These are phyloP conservation scores for Microbotryomycetes sp. DNA, from an alignment of 1,284 basidiomycete species.

Conservation along the genomic window DNA sequence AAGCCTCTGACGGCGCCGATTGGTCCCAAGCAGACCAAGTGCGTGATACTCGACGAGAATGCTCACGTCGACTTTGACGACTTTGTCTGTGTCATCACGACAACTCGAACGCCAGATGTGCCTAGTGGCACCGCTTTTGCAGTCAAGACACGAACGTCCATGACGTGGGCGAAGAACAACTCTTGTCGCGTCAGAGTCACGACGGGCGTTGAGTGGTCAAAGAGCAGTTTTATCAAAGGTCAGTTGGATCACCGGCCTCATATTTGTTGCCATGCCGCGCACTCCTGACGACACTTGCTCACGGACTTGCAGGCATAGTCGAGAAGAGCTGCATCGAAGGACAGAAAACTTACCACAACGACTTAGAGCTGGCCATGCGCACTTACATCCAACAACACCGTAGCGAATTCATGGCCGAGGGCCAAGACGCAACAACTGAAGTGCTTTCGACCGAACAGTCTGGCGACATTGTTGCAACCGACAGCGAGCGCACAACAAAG, in stretches of 20 bases:
- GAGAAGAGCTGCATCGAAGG: constrained; percentile 90
- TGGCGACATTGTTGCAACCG: background rate
- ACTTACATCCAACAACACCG: constrained; percentile 80
- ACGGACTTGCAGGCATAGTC: constrained; percentile 65
- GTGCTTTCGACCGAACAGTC: constrained; percentile 5
- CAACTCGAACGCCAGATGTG: constrained; percentile 88
- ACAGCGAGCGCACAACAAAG: too few relatives aligned
- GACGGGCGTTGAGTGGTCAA: constrained; percentile 91
- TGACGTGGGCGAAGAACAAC: constrained; percentile 83
- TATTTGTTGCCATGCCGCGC: background rate
- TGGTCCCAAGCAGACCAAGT: constrained; percentile 91
- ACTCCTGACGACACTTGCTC: background rate
- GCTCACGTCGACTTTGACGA: constrained; percentile 76
- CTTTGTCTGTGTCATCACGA: constrained; percentile 75
- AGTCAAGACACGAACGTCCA: constrained; percentile 88
- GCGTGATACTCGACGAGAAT: constrained; percentile 81
- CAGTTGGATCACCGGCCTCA: background rate
- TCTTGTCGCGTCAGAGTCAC: constrained; percentile 76
- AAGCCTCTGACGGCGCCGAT: constrained; percentile 83
- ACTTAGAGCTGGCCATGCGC: constrained; percentile 78
- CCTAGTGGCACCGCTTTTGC: constrained; percentile 85
- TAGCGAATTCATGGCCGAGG: constrained; percentile 80
- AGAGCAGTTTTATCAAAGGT: constrained; percentile 91
- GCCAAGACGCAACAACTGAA: constrained; percentile 48
- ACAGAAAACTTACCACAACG: constrained; percentile 79